Evolutionary conservation across 2,329 filamentous ascomycete genomes (phyloP).

Genomic region (Dendrostoma leiphaemia): DNA sequence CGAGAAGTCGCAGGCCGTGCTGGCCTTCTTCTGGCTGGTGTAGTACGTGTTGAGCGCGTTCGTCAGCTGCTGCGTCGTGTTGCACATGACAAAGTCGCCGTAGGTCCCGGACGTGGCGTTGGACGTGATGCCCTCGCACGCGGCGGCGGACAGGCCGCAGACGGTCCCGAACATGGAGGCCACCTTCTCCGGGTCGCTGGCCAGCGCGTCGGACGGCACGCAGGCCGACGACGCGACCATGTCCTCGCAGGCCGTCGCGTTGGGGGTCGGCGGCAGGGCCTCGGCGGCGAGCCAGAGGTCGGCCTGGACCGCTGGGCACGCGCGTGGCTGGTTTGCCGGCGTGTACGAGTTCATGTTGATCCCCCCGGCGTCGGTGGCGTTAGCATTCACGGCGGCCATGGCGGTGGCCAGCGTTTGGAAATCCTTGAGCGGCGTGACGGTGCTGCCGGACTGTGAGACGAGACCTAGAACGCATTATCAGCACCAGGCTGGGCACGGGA

Average conservation of each 20-base stretch:
- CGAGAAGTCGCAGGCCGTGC: constrained; percentile 67
- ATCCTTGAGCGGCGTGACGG: constrained; percentile 44
- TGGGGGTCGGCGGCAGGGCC: constrained; percentile 77
- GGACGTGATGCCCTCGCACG: constrained; percentile 66
- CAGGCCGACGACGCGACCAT: constrained; percentile 76
- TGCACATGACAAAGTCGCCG: constrained; percentile 77
- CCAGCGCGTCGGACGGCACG: constrained; percentile 49
- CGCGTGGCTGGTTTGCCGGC: constrained; percentile 64
- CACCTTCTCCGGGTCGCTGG: constrained; percentile 57
- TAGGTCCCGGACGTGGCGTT: constrained; percentile 68
- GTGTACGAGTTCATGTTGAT: constrained; percentile 67
- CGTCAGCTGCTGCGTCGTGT: constrained; percentile 65
- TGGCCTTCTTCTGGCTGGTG: constrained; percentile 49
- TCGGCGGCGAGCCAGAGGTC: constrained; percentile 66
- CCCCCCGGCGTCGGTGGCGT: constrained; percentile 59
- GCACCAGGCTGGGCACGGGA: constrained; percentile 27
- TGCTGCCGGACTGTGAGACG: constrained; percentile 55
- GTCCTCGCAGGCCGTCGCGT: constrained; percentile 77
- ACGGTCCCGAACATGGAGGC: constrained; percentile 71
- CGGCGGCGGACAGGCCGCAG: constrained; percentile 56
- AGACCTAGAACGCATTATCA: constrained; percentile 48
- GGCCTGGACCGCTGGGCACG: constrained; percentile 66
- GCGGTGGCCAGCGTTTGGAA: constrained; percentile 66
- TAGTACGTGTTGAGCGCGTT: constrained; percentile 76
- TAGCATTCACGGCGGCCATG: constrained; percentile 65